phyloP scores from a whole-genome alignment of 2,329 filamentous ascomycete species.

The Hymenoscyphus fraxineus region DNA sequence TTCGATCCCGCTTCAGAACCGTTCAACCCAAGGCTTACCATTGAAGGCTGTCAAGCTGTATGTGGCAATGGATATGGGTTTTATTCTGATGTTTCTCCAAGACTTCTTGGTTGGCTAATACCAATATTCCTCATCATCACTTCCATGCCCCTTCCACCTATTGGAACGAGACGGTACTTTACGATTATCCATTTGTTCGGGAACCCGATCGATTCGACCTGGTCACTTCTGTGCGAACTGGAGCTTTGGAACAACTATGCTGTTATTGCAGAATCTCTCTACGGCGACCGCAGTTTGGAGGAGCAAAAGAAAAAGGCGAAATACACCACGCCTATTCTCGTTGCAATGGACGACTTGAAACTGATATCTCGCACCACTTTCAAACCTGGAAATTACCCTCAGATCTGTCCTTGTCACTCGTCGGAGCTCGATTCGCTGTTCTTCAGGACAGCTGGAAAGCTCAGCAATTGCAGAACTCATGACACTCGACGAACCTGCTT shows the following conservation, averaged over 20 bases:
- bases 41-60: neutral
- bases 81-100: neutral
- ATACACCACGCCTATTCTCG: neutral
- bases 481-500: neutral
- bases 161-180: neutral
- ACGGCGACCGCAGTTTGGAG: neutral
- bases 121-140: neutral
- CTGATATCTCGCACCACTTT: neutral
- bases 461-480: neutral
- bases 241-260: neutral
- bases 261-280: neutral
- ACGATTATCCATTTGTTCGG: neutral
- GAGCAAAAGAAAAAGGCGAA: neutral
- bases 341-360: neutral
- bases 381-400: neutral
- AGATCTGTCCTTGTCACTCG: neutral
- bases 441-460: neutral
- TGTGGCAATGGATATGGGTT: neutral
- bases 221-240: neutral
- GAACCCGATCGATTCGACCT: neutral
- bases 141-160: neutral
- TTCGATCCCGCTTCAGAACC: neutral
- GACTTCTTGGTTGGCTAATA: neutral
- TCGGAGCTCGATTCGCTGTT: neutral
- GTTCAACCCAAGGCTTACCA: neutral